A percentile compares a stretch with the other conserved stretches of the same genome.
These are phyloP conservation scores for Epichloe elymi DNA, from an alignment of 2,329 filamentous ascomycete species.

Conservation along the genomic window DNA sequence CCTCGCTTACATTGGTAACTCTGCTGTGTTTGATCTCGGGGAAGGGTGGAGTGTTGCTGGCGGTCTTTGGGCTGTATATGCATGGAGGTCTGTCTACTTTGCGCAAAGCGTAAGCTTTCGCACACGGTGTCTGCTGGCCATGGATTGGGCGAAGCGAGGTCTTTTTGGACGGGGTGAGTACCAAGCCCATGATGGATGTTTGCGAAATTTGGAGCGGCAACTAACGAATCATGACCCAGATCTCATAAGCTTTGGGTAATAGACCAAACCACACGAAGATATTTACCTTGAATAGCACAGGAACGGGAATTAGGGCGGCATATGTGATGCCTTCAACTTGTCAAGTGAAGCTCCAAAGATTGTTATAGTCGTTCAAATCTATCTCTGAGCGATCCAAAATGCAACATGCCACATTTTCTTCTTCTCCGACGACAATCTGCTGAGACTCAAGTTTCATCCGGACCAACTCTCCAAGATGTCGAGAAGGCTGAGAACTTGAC, in stretches of 20 bases:
- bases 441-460: neutral
- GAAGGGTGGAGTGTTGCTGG: slow-evolving; percentile 67
- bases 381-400: no score
- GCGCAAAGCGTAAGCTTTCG: slow-evolving; percentile 90
- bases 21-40: slow-evolving; percentile 82
- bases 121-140: slow-evolving; percentile 76
- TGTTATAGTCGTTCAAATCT: no score
- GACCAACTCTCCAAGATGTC: neutral
- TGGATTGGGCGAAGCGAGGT: slow-evolving; percentile 98
- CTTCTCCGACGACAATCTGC: no score
- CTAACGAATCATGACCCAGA: slow-evolving; percentile 19
- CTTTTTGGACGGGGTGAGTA: slow-evolving; percentile 90
- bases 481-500: neutral
- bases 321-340: neutral
- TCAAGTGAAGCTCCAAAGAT: no score
- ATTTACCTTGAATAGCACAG: neutral
- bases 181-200: neutral
- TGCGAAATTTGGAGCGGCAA: neutral
- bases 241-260: slow-evolving; percentile 36
- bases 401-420: no score
- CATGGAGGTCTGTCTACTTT: slow-evolving; percentile 95
- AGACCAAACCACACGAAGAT: neutral
- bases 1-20: slow-evolving; percentile 91
- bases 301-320: neutral
- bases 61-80: slow-evolving; percentile 83